Evolutionary conservation across 2,329 filamentous ascomycete genomes (phyloP).

Genomic region (Ascosphaera acerosa): DNA sequence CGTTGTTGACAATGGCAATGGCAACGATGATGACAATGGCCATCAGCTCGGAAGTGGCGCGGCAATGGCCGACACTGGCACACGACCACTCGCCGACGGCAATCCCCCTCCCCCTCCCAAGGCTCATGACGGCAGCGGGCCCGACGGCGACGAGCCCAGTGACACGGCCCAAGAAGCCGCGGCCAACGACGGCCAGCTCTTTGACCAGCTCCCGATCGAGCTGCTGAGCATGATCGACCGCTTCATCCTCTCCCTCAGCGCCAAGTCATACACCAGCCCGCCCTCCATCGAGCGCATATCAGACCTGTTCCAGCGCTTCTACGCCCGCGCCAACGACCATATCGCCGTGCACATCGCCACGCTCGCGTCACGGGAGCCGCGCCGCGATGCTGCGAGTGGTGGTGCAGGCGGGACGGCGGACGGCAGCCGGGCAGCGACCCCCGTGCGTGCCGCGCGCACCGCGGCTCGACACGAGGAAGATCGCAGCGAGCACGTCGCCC

Average conservation of each 20-base stretch:
- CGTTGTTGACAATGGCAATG: too few species aligned
- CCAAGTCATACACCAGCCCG: constrained; percentile 64
- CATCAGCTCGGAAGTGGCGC: too few species aligned
- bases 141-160: too few species aligned
- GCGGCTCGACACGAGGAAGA: constrained; percentile 28
- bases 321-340: constrained; percentile 51
- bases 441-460: constrained; percentile 31
- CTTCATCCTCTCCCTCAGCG: constrained; percentile 73
- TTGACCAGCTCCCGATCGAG: constrained; percentile 84
- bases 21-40: too few species aligned
- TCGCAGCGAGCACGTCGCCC: constrained; percentile 23
- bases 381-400: too few species aligned
- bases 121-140: too few species aligned
- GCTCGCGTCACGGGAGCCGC: constrained; percentile 45
- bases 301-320: constrained; percentile 86
- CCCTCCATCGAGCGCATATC: constrained; percentile 62
- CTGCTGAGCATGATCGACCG: constrained; percentile 72
- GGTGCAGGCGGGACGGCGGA: constrained; percentile 43
- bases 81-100: too few species aligned
- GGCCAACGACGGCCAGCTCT: too few species aligned
- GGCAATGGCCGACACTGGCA: too few species aligned
- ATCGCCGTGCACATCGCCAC: constrained; percentile 70
- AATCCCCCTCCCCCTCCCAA: too few species aligned
- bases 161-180: too few species aligned
- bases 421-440: constrained; percentile 28